Conservation (phyloP, 2,329 filamentous ascomycete species). For the Westerdykella sp. region DNA sequence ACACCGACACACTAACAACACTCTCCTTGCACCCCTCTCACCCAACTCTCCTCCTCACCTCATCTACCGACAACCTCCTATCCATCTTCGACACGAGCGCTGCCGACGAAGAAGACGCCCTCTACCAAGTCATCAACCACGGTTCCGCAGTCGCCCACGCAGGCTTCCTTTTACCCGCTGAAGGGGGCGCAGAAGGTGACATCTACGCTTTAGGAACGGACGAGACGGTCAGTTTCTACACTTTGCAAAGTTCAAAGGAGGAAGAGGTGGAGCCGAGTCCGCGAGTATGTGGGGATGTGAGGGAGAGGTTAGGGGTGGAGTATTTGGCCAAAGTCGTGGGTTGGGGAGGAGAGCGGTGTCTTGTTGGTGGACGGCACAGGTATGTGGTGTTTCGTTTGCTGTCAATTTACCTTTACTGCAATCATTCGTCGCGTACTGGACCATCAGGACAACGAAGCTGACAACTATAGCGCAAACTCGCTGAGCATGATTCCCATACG, state of each 20-base stretch:
- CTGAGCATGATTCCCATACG: slow-evolving; percentile 29
- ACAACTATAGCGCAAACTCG: slow-evolving; percentile 15
- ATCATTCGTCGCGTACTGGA: no score
- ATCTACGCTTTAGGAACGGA: slow-evolving; percentile 72
- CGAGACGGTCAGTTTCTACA: slow-evolving; percentile 69
- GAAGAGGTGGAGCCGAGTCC: slow-evolving; percentile 49
- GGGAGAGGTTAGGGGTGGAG: slow-evolving; percentile 60
- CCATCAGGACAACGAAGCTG: neutral
- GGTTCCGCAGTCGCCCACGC: slow-evolving; percentile 68
- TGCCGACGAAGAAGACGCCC: slow-evolving; percentile 65
- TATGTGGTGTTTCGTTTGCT: slow-evolving; percentile 36
- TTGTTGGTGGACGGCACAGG: slow-evolving; percentile 64
- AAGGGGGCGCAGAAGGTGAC: slow-evolving; percentile 8
- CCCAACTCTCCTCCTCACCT: slow-evolving; percentile 61
- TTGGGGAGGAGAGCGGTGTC: slow-evolving; percentile 53
- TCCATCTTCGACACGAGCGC: slow-evolving; percentile 65
- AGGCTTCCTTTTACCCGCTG: slow-evolving; percentile 55
- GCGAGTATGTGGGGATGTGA: slow-evolving; percentile 59
- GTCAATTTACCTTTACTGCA: neutral
- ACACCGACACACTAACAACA: slow-evolving; percentile 56
- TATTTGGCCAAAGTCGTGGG: slow-evolving; percentile 66
- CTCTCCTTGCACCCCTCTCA: slow-evolving; percentile 57
- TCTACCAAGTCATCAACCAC: slow-evolving; percentile 74
- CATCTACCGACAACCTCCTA: slow-evolving; percentile 73
- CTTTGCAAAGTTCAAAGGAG: slow-evolving; percentile 57